These are phyloP conservation scores for Cryptosporidium felis DNA, from an alignment of 169 alveolate genomes.

Conservation along the genomic window DNA sequence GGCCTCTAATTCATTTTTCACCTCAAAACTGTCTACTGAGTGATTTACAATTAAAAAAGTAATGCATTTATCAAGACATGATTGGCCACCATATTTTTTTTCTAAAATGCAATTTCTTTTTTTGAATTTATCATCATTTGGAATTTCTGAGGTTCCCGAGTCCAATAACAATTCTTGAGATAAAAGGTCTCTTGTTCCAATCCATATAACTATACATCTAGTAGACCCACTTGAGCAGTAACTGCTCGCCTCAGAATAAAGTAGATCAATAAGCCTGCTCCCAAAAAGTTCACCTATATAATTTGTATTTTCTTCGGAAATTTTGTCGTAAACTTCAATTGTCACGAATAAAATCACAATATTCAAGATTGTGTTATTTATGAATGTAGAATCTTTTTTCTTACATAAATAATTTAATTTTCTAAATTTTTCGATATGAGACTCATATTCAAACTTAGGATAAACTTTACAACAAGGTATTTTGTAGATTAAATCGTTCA, in stretches of 20 bases:
- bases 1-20: constrained; percentile 48
- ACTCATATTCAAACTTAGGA: constrained; percentile 42
- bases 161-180: constrained; percentile 44
- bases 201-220: constrained; percentile 56
- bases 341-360: constrained; percentile 30
- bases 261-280: constrained; percentile 20
- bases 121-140: background rate
- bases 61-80: constrained; percentile 43
- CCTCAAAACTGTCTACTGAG: constrained; percentile 62
- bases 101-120: background rate
- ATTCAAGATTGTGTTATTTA: background rate
- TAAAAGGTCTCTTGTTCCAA: constrained; percentile 59
- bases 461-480: constrained; percentile 34
- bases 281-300: background rate
- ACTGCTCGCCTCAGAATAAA: constrained; percentile 14
- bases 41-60: constrained; percentile 12
- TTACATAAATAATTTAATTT: background rate
- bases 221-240: background rate
- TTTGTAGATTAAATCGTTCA: no score
- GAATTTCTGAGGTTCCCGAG: background rate
- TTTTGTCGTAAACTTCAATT: constrained; percentile 23
- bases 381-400: background rate
- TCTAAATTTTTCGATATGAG: constrained; percentile 39
- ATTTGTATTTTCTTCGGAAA: background rate
- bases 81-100: background rate